Evolutionary conservation across 2,329 filamentous ascomycete genomes (phyloP).

Genomic region (Clonostachys rhizophaga): DNA sequence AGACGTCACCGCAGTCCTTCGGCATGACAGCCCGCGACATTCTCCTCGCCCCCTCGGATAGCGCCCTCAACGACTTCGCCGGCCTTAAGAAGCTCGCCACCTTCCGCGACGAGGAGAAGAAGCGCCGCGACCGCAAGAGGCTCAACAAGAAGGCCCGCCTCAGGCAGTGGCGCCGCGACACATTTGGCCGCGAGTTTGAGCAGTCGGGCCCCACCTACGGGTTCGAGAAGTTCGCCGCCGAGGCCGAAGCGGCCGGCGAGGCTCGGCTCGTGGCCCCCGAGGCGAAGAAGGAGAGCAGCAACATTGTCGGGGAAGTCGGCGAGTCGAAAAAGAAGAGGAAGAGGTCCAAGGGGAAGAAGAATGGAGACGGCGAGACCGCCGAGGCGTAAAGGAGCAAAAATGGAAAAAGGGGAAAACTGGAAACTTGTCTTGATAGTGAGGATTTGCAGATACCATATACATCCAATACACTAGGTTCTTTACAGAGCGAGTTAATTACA

Average conservation of each 20-base stretch:
- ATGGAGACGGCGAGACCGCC: constrained; percentile 18
- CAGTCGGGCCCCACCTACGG: constrained; percentile 51
- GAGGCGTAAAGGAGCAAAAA: constrained; percentile 9
- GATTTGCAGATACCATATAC: too few species aligned
- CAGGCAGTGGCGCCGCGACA: constrained; percentile 73
- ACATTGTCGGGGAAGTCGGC: neutral
- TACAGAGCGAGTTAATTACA: too few species aligned
- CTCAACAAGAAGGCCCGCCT: constrained; percentile 90
- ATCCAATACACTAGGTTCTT: too few species aligned
- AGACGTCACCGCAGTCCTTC: constrained; percentile 86
- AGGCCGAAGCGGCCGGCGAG: neutral
- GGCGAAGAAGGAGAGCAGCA: constrained; percentile 5
- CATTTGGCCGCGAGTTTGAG: constrained; percentile 56
- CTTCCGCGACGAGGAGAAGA: constrained; percentile 86
- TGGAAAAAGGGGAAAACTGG: too few species aligned
- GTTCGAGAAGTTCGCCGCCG: constrained; percentile 31
- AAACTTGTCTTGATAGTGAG: too few species aligned
- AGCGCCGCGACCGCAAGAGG: constrained; percentile 80
- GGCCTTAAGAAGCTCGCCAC: constrained; percentile 92
- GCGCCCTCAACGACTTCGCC: constrained; percentile 81
- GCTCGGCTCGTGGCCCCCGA: neutral
- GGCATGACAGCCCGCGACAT: constrained; percentile 89
- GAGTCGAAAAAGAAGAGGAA: neutral
- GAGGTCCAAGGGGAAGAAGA: constrained; percentile 9
- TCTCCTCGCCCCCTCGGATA: constrained; percentile 79